Base-by-base conservation (phyloP, 768 basidiomycete species). In the Antrodiella citrinella region DNA sequence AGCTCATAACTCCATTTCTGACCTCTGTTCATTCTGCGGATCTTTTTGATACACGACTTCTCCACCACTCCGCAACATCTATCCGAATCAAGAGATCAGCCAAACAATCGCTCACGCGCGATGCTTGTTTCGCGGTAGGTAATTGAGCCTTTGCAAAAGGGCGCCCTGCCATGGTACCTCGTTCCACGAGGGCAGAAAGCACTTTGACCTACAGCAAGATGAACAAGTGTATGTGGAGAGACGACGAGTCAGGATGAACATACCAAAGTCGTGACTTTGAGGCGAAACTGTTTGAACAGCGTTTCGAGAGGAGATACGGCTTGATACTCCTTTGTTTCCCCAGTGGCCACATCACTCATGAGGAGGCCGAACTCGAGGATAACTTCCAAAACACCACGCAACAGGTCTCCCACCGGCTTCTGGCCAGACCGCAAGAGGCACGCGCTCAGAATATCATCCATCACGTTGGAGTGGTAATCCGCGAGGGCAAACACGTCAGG, bases 401-500 rank as follows among this genome's bases (percentile, higher is more conserved):
- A 69, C 25, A 82, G 65, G 55, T 87, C 86, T 0, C 82, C 80
- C 7, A 43, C 41, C 19, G 15, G 41, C 19, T 76, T 72, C 63
- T 92, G 89, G 2, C 75, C 72, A 0, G 84, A 81, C 39, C 85
- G 71, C 44, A 91, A 64, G 21, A 91, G 69, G 60, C 88, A 91
- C 12, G 86, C 83, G 49, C 74, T 82, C 40, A 92, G 74, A 11
- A 92, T 81, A 51, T 85, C 76, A 58, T 92, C 84, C 59, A 93
- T 63, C 40, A 89, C 63, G 3, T 62, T 63, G 0, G 85, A 86
- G 63, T 93, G 91, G 20, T 73, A 71, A 5, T 75, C 72, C 0
- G 84, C 75, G 15, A 91, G 72, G 25, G 80, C 72, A 59, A 91
- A 91, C 4, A 90, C 80, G 53, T 91, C 87, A n/a, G 74, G 68